Evolutionary conservation across 345 rosid genomes (phyloP).

Genomic region (Eucalyptus pumila): DNA sequence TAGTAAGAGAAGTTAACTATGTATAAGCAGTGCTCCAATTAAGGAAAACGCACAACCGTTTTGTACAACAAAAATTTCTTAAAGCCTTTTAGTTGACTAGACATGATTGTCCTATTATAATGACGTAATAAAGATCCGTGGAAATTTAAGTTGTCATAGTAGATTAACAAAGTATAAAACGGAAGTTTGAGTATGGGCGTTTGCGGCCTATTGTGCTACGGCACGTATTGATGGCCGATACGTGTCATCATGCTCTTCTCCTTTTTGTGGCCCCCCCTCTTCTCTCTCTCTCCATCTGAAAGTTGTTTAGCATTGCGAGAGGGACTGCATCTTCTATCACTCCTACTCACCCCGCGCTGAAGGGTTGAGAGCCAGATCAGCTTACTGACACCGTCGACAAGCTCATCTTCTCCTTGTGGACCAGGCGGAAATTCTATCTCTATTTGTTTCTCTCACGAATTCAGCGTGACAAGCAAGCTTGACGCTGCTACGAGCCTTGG

Average conservation of each 20-base stretch:
- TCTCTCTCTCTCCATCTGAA: not conserved
- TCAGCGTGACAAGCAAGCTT: fast-evolving
- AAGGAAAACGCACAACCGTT: fast-evolving
- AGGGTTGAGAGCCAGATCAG: fast-evolving
- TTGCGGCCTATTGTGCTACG: fast-evolving
- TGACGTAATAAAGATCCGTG: no score
- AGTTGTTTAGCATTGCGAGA: no score
- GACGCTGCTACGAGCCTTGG: no score
- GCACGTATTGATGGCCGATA: not conserved
- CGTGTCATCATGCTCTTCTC: not conserved
- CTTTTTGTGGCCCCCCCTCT: no score
- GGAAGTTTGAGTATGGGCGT: not conserved
- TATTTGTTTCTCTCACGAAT: fast-evolving
- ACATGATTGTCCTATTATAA: no score
- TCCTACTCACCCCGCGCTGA: fast-evolving
- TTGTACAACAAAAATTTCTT: no score
- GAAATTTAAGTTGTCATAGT: no score
- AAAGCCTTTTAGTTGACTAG: no score
- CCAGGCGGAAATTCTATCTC: not conserved
- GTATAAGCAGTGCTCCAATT: no score
- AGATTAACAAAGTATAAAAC: fast-evolving
- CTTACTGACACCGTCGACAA: fast-evolving
- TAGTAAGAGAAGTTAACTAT: no score
- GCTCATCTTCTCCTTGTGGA: not conserved
- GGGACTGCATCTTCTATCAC: fast-evolving